Base-by-base conservation (phyloP, 208 protist species). In the Phytomonas francai region DNA sequence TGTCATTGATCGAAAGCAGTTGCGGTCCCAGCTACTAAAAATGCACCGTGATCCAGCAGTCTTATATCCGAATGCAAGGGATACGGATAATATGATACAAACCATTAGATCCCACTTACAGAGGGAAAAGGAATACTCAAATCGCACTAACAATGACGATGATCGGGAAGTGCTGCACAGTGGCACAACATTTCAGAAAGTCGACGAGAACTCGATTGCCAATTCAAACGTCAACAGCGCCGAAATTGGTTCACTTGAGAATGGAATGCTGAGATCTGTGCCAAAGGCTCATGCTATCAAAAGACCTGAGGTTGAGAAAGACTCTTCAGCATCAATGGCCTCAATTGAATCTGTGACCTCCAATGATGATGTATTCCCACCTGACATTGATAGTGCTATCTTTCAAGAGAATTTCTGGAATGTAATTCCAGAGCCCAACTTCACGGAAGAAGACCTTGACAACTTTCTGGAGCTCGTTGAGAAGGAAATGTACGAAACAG, bases 361-460 rank as follows among this genome's bases (percentile, higher is more conserved):
- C 19, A 54, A 54, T 59, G 31, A 60, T 66, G 57, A 63, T 64
- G 14, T 34, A 65, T 5, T 63, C 63, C n/a, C 25, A 9, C 25
- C 22, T 22, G 39, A 66, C 32, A 49, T n/a, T 29, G 39, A 56
- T 29, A 59, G 22, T 27, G 45, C 71, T 39, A 25, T 54, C 42
- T 65, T 83, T 22, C 25, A 34, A 32, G 58, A 67, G 1, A 42
- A 80, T 12, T 89, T 79, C 71, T 89, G 84, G 81, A 59, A 68
- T 32, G 70, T 84, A 14, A 89, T 89, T 73, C 84, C 84, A 11
- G 60, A 83, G 45, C 67, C 63, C 63, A 76, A 82, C 77, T 91
- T 91, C 71, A 83, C 77, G 1, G 85, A 90, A 63, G 68, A 74
- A 2, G 88, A 94, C 69, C 70, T 94, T 4, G 88, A 94, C 61